Evolutionary conservation across 2,329 filamentous ascomycete genomes (phyloP).

Genomic region (Fusarium coffeatum): DNA sequence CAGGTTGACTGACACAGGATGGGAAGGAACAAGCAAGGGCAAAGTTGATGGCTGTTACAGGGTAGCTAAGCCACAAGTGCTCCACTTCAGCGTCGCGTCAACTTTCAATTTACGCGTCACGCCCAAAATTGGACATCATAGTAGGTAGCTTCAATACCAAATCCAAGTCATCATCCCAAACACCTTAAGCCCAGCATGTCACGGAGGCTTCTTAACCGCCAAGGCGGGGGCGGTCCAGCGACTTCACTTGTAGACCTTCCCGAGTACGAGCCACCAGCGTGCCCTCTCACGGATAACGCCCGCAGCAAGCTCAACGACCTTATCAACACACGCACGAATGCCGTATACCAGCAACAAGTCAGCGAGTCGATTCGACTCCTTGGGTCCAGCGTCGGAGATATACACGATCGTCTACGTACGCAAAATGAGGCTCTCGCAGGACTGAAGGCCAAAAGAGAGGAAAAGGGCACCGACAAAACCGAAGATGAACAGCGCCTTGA

Average conservation of each 20-base stretch:
- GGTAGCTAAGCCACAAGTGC: not conserved
- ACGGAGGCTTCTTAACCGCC: slow-evolving; percentile 49
- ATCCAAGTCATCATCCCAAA: slow-evolving; percentile 8
- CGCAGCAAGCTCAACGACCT: slow-evolving; percentile 58
- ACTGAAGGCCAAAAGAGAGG: slow-evolving; percentile 51
- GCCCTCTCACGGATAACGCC: slow-evolving; percentile 56
- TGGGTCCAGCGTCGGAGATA: slow-evolving; percentile 58
- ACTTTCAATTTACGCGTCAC: slow-evolving; percentile 32
- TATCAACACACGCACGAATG: slow-evolving; percentile 54
- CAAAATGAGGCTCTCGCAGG: slow-evolving; percentile 51
- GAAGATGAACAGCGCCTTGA: slow-evolving; percentile 55
- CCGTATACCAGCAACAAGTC: slow-evolving; percentile 60
- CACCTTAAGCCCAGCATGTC: slow-evolving; percentile 46
- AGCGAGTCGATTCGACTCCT: slow-evolving; percentile 58
- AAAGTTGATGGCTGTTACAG: not conserved
- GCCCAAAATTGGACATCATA: not conserved
- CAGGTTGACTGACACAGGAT: not conserved
- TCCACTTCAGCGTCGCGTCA: slow-evolving; percentile 7
- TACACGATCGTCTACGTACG: slow-evolving; percentile 61
- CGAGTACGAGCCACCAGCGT: slow-evolving; percentile 61
- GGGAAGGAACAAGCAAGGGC: not conserved
- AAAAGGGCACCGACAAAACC: slow-evolving; percentile 52
- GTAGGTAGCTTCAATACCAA: slow-evolving; percentile 6
- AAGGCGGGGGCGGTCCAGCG: slow-evolving; percentile 29
- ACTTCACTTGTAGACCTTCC: slow-evolving; percentile 54